These are phyloP conservation scores for Barnettozyma salicaria DNA, from an alignment of 805 yeast species.

Conservation along the genomic window DNA sequence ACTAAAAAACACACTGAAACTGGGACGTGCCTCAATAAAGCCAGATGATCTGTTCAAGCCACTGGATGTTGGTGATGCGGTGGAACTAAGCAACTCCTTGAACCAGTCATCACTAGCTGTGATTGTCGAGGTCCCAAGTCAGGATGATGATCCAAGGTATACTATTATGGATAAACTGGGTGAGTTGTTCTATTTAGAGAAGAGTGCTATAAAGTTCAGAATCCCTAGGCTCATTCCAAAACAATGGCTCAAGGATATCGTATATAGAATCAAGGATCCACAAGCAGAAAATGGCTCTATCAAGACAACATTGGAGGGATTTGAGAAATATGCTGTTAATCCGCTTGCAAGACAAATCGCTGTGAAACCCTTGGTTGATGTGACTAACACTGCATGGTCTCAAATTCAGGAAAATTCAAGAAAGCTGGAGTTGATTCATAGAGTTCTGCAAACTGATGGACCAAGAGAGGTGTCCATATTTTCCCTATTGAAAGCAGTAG, in stretches of 20 bases:
- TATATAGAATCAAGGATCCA: slow-evolving; percentile 17
- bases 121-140: slow-evolving; percentile 47
- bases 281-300: slow-evolving; percentile 26
- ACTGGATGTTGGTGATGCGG: slow-evolving; percentile 52
- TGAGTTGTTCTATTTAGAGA: slow-evolving; percentile 43
- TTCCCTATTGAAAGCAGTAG: slow-evolving; percentile 33
- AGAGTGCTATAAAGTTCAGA: slow-evolving; percentile 40
- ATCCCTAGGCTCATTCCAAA: slow-evolving; percentile 48
- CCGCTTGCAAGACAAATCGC: slow-evolving; percentile 28
- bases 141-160: slow-evolving; percentile 46
- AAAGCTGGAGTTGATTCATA: slow-evolving; percentile 42
- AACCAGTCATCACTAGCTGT: slow-evolving; percentile 44
- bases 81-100: slow-evolving; percentile 39
- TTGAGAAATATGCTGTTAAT: slow-evolving; percentile 29
- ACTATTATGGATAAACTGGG: slow-evolving; percentile 56
- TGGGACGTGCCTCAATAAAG: neutral
- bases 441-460: slow-evolving; percentile 36
- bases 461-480: slow-evolving; percentile 37
- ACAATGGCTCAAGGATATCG: slow-evolving; percentile 28
- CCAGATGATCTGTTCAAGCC: slow-evolving; percentile 18
- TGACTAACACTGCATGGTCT: slow-evolving; percentile 38
- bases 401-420: slow-evolving; percentile 34
- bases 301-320: slow-evolving; percentile 26
- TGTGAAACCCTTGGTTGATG: slow-evolving; percentile 30
- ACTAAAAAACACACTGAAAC: neutral